phyloP scores from a whole-genome alignment of 441 rosid species.

The Brassica hybrid region DNA sequence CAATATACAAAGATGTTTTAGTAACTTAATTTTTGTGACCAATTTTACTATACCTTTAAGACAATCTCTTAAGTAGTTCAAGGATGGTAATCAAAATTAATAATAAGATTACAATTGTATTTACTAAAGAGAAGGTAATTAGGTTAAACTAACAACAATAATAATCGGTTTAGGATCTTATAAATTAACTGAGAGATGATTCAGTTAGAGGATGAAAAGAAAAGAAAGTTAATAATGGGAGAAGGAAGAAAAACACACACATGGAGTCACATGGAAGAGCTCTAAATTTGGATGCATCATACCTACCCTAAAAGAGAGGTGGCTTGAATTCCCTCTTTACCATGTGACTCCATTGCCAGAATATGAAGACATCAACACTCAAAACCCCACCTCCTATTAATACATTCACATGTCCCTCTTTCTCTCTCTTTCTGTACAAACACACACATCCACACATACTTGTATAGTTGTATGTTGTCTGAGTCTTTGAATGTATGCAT shows the following conservation, averaged over 20 bases:
- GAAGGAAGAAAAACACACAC: slow-evolving; percentile 32
- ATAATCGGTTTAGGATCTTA: not conserved
- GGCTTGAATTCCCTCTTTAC: slow-evolving; percentile 31
- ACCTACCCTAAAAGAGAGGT: slow-evolving; percentile 41
- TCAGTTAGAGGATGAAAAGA: not conserved
- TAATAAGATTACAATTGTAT: not conserved
- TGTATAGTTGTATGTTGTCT: slow-evolving; percentile 21
- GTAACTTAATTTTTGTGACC: not conserved
- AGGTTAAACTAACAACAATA: not conserved
- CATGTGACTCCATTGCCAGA: slow-evolving; percentile 37
- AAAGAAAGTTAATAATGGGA: not conserved
- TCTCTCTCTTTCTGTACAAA: slow-evolving; percentile 18
- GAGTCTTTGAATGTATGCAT: slow-evolving; percentile 21
- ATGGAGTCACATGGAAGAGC: slow-evolving; percentile 45
- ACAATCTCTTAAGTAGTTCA: not conserved
- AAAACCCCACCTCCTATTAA: slow-evolving; percentile 43
- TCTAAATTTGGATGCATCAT: slow-evolving; percentile 35
- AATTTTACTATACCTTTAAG: not conserved
- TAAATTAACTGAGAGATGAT: not conserved
- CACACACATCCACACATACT: slow-evolving; percentile 21
- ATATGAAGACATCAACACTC: slow-evolving; percentile 41
- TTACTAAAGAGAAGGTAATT: not conserved
- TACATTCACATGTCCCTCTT: slow-evolving; percentile 37
- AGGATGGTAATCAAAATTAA: not conserved
- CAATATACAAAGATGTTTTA: not conserved